Evolutionary conservation across 2,329 filamentous ascomycete species (phyloP).

Genomic region (Sphaceloma murrayae): DNA sequence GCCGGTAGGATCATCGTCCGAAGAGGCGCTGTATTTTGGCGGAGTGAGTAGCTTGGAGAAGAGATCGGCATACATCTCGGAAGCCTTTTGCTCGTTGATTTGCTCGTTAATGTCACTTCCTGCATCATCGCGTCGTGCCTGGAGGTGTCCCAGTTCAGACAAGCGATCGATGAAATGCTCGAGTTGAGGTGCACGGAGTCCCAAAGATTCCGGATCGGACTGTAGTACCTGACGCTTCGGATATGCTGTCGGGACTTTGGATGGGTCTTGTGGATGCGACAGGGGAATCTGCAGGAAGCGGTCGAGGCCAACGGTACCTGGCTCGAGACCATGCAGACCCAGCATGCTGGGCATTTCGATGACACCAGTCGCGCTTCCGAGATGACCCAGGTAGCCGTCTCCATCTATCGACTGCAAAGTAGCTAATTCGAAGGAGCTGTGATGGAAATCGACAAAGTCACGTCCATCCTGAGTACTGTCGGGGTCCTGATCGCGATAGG

Average conservation of each 20-base stretch:
- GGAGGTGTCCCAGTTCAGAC: conserved; percentile 20
- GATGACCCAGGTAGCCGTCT: neutral
- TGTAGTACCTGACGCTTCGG: conserved; percentile 21
- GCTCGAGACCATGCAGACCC: conserved; percentile 36
- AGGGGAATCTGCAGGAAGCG: conserved; percentile 39
- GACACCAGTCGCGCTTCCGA: conserved; percentile 14
- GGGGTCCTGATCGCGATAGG: conserved; percentile 16
- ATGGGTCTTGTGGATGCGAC: neutral
- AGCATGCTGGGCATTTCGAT: conserved; percentile 43
- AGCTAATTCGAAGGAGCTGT: conserved; percentile 8
- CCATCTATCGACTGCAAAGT: conserved; percentile 6
- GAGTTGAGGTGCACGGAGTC: conserved; percentile 21
- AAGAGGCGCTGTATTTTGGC: conserved; percentile 4
- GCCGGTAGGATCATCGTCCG: conserved; percentile 15
- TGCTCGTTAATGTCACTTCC: neutral
- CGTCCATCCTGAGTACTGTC: conserved; percentile 9
- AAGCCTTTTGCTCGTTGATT: conserved; percentile 20
- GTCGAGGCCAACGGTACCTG: conserved; percentile 39
- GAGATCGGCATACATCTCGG: conserved; percentile 24
- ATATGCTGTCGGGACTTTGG: neutral
- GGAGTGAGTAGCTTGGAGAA: conserved; percentile 23
- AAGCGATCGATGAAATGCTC: conserved; percentile 22
- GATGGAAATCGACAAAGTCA: conserved; percentile 7
- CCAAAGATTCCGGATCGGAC: conserved; percentile 22
- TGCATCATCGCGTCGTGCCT: conserved; percentile 4